Base-by-base conservation (phyloP, 768 basidiomycete genomes). In the Cantharellus anzutake region DNA sequence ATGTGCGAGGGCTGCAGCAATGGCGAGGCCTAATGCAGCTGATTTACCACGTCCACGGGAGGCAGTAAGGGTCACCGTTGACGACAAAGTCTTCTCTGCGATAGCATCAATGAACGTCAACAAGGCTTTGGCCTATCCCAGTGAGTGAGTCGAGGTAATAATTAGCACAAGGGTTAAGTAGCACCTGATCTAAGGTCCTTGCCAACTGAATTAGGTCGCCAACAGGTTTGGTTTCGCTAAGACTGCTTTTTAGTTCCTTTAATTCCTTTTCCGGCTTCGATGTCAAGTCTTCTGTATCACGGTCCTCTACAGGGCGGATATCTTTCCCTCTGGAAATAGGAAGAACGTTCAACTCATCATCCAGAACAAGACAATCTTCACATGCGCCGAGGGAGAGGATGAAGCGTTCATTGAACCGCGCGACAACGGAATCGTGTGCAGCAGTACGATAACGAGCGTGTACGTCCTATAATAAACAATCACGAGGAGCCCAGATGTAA, bases 371-470 rank as follows among this genome's bases (percentile, higher is more conserved):
- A 66, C 94, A 97, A 67, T 94, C 89, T 4, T 83, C 76, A 67
- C 90, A 97, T 16, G 89, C 86, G 34, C 91, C 91, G 20, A 99
- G 81, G 20, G 96, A 99, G 16, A 99, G 79, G 66, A 99, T 97
- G 72, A 99, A 99, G 5, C 96, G 86, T 69, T 99, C 96, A 71
- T 99, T 99, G 75, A 99, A 99, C 37, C 96, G 81, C 0, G 96
- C 89, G n/a, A 83, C 75, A 39, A 93, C 85, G 3, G 83, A 76
- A 66, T 88, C 86, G 66, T 93, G 89, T 1, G 89, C 83, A 7
- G 88, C 84, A 0, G 96, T 97, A 37, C 94, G 78, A 69, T 98
- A 99, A 41, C 96, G 81, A 0, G 87, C 75, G 70, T 99, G 96
- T 3, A 98, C 93, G 67, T 99, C 96, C 92, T 97, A 63, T 4